Base-by-base conservation (phyloP, 1,284 basidiomycete genomes). In the Tylopilus sp. region DNA sequence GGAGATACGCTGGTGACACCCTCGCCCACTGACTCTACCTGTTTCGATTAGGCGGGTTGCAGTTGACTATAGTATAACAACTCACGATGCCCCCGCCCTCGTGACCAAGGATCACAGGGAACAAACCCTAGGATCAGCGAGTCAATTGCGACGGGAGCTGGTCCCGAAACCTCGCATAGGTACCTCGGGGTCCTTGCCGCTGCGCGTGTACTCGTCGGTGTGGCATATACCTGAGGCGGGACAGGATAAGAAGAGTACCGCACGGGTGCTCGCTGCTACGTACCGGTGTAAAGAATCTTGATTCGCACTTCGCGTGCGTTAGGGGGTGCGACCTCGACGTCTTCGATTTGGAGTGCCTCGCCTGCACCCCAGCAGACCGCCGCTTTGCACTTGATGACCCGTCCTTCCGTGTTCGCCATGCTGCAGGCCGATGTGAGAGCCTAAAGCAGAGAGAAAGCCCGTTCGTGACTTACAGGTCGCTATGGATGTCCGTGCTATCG, bases 191-290 rank as follows among this genome's bases (percentile, higher is more conserved):
- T 99, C 96, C 69, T 90, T 89, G 54, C 97, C 96, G 63, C 92
- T 96, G 65, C 96, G 87, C 50, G 94, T 96, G 76, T 96, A 97
- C 67, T 92, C 92, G 65, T 97, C 95, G 67, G 97, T 99, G 73
- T 99, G 96, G 74, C 97, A 99, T 67, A 99, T 89, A 60, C 95
- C 93, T 79, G 67, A 13, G 26, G n/a, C 44, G 25, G 29, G 50
- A n/a, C 13, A 41, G 25, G 26, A 47, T 45, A 31, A 41, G 33
- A 49, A 42, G 48, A 53, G 46, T 49, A 51, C 30, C 39, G 25
- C 38, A 44, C 13, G 34, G 34, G 11, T 44, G 16, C 12, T 36
- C 15, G 18, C 28, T 2, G 29, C 30, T 10, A 70, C 78, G 57
- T 60, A 86, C 92, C 90, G 44, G 89, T 93, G 74, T 93, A 83